Conservation (phyloP, 352 stramenopile species). For the Globisporangium recalcitrans region DNA sequence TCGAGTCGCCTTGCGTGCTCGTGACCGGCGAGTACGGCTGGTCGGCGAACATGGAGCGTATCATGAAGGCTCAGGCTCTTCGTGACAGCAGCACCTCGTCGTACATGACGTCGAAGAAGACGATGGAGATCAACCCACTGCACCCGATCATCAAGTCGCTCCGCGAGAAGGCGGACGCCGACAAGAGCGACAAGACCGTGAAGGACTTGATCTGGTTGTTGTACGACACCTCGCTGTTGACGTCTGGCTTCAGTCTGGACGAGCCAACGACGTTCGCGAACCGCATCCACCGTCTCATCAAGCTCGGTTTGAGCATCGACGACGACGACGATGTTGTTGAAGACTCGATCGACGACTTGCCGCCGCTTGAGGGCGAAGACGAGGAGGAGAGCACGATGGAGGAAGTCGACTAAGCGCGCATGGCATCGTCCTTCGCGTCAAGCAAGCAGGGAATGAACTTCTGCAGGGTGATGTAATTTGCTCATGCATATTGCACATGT, state of each 20-base stretch:
- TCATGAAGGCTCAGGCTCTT: slow-evolving; percentile 99
- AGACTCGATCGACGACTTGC: slow-evolving; percentile 95
- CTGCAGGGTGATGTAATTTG: background rate
- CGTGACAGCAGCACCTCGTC: slow-evolving; percentile 94
- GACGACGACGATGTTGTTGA: slow-evolving; percentile 95
- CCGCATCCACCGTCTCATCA: slow-evolving; percentile 99
- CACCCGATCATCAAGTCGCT: slow-evolving; percentile 99
- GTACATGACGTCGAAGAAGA: slow-evolving; percentile 99
- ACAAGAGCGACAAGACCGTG: slow-evolving; percentile 99
- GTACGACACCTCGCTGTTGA: slow-evolving; percentile 99
- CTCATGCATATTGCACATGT: background rate
- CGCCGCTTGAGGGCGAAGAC: slow-evolving; percentile 94
- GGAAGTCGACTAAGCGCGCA: slow-evolving; percentile 95
- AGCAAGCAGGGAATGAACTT: slow-evolving; percentile 1
- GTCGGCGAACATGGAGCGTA: slow-evolving; percentile 99
- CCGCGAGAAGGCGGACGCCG: slow-evolving; percentile 96
- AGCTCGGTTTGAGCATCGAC: slow-evolving; percentile 98
- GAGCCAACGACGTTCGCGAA: slow-evolving; percentile 98
- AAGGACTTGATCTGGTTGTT: slow-evolving; percentile 99
- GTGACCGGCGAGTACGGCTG: slow-evolving; percentile 99
- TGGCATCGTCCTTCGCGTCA: background rate
- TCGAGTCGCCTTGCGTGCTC: slow-evolving; percentile 97
- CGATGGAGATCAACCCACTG: slow-evolving; percentile 99
- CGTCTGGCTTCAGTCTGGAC: slow-evolving; percentile 98
- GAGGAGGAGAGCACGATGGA: slow-evolving; percentile 98